A percentile compares a stretch with the other conserved stretches of the same genome.
Conservation (phyloP, 331 rosid genomes). For the Malus hybrid region DNA sequence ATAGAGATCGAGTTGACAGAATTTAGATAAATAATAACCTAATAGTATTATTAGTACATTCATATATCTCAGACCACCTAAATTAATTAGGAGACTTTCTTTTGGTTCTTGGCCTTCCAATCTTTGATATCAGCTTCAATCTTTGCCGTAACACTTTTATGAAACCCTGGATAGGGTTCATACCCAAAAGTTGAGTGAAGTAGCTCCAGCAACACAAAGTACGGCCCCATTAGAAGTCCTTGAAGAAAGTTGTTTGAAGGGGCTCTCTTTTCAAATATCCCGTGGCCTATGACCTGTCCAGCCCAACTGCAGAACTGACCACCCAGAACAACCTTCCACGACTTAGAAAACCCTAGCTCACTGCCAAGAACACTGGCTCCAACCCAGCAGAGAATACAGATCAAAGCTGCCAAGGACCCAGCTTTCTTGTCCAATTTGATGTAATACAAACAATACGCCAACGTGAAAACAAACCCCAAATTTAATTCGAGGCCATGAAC, state of each 20-base stretch:
- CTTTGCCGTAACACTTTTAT: slow-evolving; percentile 31
- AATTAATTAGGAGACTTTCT: slow-evolving; percentile 34
- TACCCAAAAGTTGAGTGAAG: slow-evolving; percentile 47
- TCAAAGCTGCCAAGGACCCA: slow-evolving; percentile 60
- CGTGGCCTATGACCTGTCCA: slow-evolving; percentile 73
- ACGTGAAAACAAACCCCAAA: slow-evolving; percentile 45
- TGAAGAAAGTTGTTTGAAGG: slow-evolving; percentile 61
- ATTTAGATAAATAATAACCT: neutral
- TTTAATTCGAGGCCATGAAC: slow-evolving; percentile 36
- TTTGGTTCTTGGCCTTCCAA: slow-evolving; percentile 48
- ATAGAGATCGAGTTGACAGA: neutral
- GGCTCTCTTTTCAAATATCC: slow-evolving; percentile 77
- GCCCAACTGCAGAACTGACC: slow-evolving; percentile 63
- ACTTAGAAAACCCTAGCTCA: slow-evolving; percentile 37
- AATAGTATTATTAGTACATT: neutral
- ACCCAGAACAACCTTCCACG: slow-evolving; percentile 68
- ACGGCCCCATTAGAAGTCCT: slow-evolving; percentile 77
- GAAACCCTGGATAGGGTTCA: slow-evolving; percentile 70
- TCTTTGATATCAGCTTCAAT: slow-evolving; percentile 40
- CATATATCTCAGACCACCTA: neutral
- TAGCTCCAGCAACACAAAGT: slow-evolving; percentile 78
- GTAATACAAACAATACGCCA: slow-evolving; percentile 47
- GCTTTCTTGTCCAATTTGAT: slow-evolving; percentile 47
- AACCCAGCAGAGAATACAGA: slow-evolving; percentile 53
- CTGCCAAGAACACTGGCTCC: slow-evolving; percentile 47